These are phyloP conservation scores for Arthrobotrys megalospora DNA, from an alignment of 2,329 filamentous ascomycete species.

Conservation along the genomic window DNA sequence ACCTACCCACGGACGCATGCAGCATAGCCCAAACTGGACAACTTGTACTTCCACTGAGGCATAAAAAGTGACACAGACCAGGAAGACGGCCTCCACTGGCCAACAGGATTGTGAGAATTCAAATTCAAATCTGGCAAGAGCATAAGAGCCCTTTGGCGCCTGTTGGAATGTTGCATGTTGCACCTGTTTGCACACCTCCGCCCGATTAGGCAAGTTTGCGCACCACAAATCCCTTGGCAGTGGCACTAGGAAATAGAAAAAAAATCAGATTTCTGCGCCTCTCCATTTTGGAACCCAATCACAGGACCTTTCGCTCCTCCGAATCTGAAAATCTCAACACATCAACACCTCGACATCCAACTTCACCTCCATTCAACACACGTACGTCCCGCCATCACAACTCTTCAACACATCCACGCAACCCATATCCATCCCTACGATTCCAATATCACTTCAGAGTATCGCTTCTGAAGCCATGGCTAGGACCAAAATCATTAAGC, in stretches of 20 bases:
- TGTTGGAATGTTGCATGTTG: slow-evolving; percentile 25
- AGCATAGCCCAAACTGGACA: too few relatives aligned
- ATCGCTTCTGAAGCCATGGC: slow-evolving; percentile 38
- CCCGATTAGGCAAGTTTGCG: slow-evolving; percentile 26
- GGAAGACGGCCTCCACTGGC: too few relatives aligned
- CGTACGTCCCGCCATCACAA: slow-evolving; percentile 60
- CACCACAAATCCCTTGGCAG: slow-evolving; percentile 5
- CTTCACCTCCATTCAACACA: slow-evolving; percentile 58
- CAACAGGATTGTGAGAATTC: too few relatives aligned
- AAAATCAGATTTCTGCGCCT: slow-evolving; percentile 34
- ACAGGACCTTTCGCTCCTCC: slow-evolving; percentile 23
- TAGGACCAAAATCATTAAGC: slow-evolving; percentile 59
- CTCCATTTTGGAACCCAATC: slow-evolving; percentile 42
- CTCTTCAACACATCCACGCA: slow-evolving; percentile 60
- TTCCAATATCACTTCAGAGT: slow-evolving; percentile 23
- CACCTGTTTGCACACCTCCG: slow-evolving; percentile 7
- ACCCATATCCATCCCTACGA: slow-evolving; percentile 41
- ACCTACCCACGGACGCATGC: too few relatives aligned
- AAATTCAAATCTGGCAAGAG: too few relatives aligned
- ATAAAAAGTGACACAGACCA: too few relatives aligned
- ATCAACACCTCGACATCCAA: slow-evolving; percentile 54
- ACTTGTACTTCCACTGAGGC: too few relatives aligned
- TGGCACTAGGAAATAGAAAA: slow-evolving; percentile 18
- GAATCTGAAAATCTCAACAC: slow-evolving; percentile 48
- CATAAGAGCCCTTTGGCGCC: slow-evolving; percentile 5